A percentile compares a stretch with the other conserved stretches of the same genome.
Evolutionary conservation across 2,329 filamentous ascomycete genomes (phyloP).

Genomic region (Neofusicoccum laricinum): DNA sequence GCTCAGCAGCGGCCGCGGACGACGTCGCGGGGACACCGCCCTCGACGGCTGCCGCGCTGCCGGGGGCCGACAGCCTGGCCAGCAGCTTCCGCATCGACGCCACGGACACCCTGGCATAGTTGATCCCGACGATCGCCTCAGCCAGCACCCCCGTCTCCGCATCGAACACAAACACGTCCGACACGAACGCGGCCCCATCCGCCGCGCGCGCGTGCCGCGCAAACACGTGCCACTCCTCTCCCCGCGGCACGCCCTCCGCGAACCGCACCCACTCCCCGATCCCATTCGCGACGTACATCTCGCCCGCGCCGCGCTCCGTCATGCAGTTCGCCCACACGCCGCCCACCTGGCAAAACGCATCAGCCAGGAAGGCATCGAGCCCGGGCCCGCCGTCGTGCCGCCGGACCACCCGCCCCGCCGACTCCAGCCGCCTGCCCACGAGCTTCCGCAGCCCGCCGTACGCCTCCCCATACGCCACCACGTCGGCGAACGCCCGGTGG

Average conservation of each 20-base stretch:
- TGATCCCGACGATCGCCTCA: neutral
- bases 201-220: neutral
- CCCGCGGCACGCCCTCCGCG: neutral
- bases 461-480: conserved; percentile 15
- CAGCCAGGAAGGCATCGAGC: conserved; percentile 12
- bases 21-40: too few relatives aligned
- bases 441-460: conserved; percentile 7
- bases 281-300: neutral
- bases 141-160: neutral
- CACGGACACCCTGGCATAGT: neutral
- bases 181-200: neutral
- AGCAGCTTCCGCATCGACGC: neutral
- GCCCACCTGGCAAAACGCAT: conserved; percentile 14
- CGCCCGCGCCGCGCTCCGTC: neutral
- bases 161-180: neutral
- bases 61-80: neutral
- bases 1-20: neutral
- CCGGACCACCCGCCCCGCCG: neutral
- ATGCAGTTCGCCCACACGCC: conserved; percentile 15
- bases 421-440: neutral
- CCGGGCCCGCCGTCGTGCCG: neutral
- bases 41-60: neutral
- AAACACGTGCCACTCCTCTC: neutral
- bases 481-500: conserved; percentile 14
- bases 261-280: neutral